Evolutionary conservation across 139 green algal genomes (phyloP).

Genomic region (Tetradesmus lagerheimii): DNA sequence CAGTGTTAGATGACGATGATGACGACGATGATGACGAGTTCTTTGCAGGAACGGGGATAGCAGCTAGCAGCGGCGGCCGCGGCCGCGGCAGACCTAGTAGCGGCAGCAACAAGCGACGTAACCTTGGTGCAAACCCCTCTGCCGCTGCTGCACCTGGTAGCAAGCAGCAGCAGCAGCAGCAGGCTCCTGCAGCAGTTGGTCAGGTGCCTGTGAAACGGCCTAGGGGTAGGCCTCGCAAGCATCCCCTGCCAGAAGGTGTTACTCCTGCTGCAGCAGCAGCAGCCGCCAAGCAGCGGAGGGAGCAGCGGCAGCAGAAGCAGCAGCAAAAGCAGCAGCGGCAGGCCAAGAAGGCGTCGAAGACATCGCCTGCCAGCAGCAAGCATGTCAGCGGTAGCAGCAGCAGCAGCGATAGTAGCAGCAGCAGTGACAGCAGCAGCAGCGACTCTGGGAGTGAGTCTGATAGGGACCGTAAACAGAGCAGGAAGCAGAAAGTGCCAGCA

Average conservation of each 20-base stretch:
- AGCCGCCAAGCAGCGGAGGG: not conserved
- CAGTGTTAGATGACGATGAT: not conserved
- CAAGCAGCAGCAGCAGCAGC: not conserved
- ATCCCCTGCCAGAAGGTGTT: not conserved
- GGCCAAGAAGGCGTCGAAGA: not conserved
- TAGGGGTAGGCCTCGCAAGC: not conserved
- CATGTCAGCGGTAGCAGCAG: not conserved
- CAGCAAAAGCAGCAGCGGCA: constrained; percentile 5
- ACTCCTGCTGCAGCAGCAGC: not conserved
- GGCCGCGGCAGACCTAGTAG: not conserved
- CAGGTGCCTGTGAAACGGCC: not conserved
- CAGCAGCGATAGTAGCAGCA: not conserved
- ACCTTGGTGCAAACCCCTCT: not conserved
- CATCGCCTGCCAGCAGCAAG: not conserved
- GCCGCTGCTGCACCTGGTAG: not conserved
- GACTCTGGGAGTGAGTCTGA: not conserved
- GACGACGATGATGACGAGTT: not conserved
- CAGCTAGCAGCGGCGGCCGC: not conserved
- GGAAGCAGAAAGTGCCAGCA: not conserved
- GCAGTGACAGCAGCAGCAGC: not conserved
- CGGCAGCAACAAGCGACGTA: constrained; percentile 13
- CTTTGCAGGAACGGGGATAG: not conserved
- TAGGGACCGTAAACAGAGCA: not conserved
- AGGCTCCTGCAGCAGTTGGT: not conserved
- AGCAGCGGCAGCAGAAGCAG: not conserved